A percentile compares a stretch with the other conserved stretches of the same genome.
These are phyloP conservation scores for Calonectria montana DNA, from an alignment of 2,329 filamentous ascomycete genomes.

Conservation along the genomic window DNA sequence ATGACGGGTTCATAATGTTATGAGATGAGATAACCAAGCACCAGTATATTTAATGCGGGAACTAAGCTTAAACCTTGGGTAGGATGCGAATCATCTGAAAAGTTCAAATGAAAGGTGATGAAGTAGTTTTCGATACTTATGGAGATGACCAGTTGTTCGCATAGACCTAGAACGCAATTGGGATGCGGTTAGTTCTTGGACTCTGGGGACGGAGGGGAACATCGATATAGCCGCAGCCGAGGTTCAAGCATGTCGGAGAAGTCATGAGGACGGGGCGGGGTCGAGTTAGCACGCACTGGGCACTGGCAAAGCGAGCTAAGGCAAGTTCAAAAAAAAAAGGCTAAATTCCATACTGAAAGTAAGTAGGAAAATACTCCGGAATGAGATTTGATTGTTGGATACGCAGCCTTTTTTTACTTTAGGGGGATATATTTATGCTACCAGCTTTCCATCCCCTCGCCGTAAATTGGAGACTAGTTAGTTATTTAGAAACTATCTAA, in stretches of 20 bases:
- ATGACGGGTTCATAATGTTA: conserved; percentile 34
- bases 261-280: conserved; percentile 3
- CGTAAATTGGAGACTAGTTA: too few relatives aligned
- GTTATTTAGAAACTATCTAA: too few relatives aligned
- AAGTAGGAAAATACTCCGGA: background rate
- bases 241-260: conserved; percentile 3
- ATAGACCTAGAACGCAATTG: background rate
- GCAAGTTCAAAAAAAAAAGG: background rate
- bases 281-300: background rate
- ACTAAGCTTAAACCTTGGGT: background rate
- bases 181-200: conserved; percentile 2
- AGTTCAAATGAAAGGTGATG: background rate
- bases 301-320: background rate
- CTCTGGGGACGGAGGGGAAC: conserved; percentile 17
- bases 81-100: background rate
- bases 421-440: too few relatives aligned
- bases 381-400: background rate
- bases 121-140: background rate
- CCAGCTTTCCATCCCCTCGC: too few relatives aligned
- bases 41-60: background rate
- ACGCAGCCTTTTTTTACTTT: too few relatives aligned
- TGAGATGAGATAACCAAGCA: background rate
- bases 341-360: background rate
- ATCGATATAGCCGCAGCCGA: conserved; percentile 22
- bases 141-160: too few relatives aligned